phyloP scores from a whole-genome alignment of 495 filamentous ascomycete species.

The Trichoderma asperelloides region DNA sequence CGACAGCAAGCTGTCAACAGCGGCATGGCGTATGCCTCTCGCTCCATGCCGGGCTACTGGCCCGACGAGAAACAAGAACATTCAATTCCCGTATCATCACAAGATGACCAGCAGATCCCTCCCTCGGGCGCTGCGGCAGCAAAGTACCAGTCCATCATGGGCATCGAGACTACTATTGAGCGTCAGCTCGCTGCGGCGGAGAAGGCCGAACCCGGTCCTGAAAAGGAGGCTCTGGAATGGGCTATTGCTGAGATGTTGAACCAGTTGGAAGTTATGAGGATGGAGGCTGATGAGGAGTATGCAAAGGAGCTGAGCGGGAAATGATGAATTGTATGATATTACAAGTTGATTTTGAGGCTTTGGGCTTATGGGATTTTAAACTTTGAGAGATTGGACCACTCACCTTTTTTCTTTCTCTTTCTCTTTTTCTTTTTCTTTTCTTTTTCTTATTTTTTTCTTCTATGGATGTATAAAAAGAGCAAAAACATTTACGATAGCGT shows the following conservation, averaged over 20 bases:
- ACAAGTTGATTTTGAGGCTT: too few relatives aligned
- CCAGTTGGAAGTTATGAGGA: constrained; percentile 17
- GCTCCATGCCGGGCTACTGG: neutral
- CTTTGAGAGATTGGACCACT: too few relatives aligned
- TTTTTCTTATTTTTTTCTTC: neutral
- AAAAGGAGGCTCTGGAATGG: neutral
- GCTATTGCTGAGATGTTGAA: constrained; percentile 10
- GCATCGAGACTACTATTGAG: neutral
- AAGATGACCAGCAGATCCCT: neutral
- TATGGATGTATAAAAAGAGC: neutral
- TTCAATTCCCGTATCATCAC: neutral
- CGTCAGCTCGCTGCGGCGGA: neutral
- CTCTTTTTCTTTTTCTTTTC: too few relatives aligned
- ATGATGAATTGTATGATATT: neutral
- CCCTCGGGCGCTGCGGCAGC: neutral
- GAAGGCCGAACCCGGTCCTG: neutral
- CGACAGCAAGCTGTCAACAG: neutral
- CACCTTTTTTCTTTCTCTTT: too few relatives aligned
- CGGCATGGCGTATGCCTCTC: neutral
- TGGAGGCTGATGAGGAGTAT: constrained; percentile 28
- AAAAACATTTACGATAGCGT: neutral
- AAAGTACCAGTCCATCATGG: neutral
- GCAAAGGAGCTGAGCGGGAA: constrained; percentile 24
- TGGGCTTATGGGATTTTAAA: neutral
- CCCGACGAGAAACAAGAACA: neutral